Evolutionary conservation across 2,329 filamentous ascomycete species (phyloP), one percentile per base, ranked within the genome.

Genomic region (Lomentospora prolificans): DNA sequence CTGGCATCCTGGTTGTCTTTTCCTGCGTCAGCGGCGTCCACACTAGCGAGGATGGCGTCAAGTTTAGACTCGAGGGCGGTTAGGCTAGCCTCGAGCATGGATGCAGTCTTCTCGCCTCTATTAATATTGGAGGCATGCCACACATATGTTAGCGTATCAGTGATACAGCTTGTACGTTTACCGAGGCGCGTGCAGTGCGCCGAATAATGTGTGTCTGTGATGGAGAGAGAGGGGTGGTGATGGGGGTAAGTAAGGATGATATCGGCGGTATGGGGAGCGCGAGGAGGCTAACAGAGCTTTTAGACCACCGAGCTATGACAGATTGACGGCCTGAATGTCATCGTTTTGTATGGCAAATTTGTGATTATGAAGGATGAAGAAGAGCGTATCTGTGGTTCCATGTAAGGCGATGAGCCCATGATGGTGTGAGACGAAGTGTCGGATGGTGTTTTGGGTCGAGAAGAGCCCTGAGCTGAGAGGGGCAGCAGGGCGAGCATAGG

Each of bases 101-200:
- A 64, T 44, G 79, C 79, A 3, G 79, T 69, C 61, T 79, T 74
- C 58, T 83, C 80, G 61, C 79, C 80, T 61, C 77, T 80, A 58
- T n/a, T 27, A 25, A 41, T 41, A 17, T 41, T 9, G 7, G 30
- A n/a, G 6, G n/a, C 36, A 14, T 10, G 17, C 22, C 17, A 12
- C 17, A 17, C 9, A 4, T 19, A 10, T 48, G 44, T 48, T 48
- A 48, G 44, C 24, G 17, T 3, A 48, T 9, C 22, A 6, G 39
- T 27, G 53, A n/a, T 33, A 36, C 31, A 8, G 7, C 31, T 36
- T 12, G 31, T 3, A 36, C 31, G 10, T 36, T 33, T 36, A 12
- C 10, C 10, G 19, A 14, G 9, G 25, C n/a, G n/a, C n/a, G n/a
- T n/a, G n/a, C n/a, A n/a, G n/a, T n/a, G n/a, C n/a, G n/a, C n/a